Percentiles rank a stretch among this genome's conserved stretches.
Evolutionary conservation across 2,329 filamentous ascomycete species (phyloP).

Genomic region (Fusarium sororula): DNA sequence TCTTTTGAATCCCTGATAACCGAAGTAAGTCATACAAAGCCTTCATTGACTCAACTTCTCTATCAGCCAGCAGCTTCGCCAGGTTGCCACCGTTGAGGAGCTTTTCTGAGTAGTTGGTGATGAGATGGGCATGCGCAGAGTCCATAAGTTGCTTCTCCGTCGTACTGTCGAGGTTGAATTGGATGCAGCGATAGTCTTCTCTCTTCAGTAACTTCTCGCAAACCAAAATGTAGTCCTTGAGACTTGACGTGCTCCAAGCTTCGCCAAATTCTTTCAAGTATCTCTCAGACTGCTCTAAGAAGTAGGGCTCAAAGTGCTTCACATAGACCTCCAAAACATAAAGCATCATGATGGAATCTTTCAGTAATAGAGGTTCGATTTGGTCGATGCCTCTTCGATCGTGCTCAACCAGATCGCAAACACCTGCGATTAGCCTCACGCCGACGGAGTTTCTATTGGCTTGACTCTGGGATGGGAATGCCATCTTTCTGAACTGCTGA

Average conservation of each 20-base stretch:
- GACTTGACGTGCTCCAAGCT: constrained; percentile 66
- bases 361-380: constrained; percentile 73
- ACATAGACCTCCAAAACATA: constrained; percentile 86
- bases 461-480: constrained; percentile 51
- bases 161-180: constrained; percentile 82
- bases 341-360: constrained; percentile 81
- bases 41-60: constrained; percentile 75
- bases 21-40: constrained; percentile 81
- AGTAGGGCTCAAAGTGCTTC: constrained; percentile 79
- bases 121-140: constrained; percentile 75
- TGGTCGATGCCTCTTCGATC: constrained; percentile 69
- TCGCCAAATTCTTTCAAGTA: constrained; percentile 78
- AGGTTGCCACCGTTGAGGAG: constrained; percentile 74
- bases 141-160: constrained; percentile 82
- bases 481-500: constrained; percentile 73
- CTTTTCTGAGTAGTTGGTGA: constrained; percentile 72
- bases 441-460: constrained; percentile 38
- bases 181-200: constrained; percentile 81
- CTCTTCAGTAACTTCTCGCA: constrained; percentile 74
- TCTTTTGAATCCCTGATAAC: constrained; percentile 74
- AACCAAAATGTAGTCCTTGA: constrained; percentile 79
- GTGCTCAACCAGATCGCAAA: constrained; percentile 78
- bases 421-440: constrained; percentile 55
- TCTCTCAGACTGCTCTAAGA: constrained; percentile 72
- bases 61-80: constrained; percentile 75